A percentile compares a stretch with the other conserved stretches of the same genome.
Conservation (phyloP, 805 yeast genomes). For the Teunomyces aglyptinius region DNA sequence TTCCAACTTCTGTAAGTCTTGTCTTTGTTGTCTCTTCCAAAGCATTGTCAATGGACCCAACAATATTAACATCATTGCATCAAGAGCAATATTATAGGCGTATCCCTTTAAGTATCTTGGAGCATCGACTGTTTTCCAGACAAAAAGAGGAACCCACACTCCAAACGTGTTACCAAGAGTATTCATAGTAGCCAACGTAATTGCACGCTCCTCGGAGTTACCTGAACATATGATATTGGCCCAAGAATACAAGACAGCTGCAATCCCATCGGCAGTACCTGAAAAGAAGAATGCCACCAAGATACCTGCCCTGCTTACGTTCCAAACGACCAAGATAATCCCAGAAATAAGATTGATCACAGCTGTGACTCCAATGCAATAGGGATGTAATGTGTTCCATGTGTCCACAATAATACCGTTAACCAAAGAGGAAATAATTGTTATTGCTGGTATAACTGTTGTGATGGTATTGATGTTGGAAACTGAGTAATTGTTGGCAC, state of each 20-base stretch:
- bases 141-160: constrained; percentile 20
- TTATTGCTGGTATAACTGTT: constrained; percentile 55
- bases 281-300: constrained; percentile 25
- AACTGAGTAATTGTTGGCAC: constrained; percentile 32
- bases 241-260: constrained; percentile 23
- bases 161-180: constrained; percentile 20
- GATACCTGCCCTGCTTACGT: constrained; percentile 20
- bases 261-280: constrained; percentile 22
- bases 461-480: constrained; percentile 49
- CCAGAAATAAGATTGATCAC: constrained; percentile 19
- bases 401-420: constrained; percentile 27
- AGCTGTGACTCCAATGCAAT: not conserved
- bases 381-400: constrained; percentile 21
- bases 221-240: constrained; percentile 21
- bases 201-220: constrained; percentile 20
- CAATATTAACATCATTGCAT: constrained; percentile 13
- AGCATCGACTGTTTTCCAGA: constrained; percentile 22
- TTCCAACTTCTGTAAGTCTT: constrained; percentile 1
- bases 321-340: constrained; percentile 22
- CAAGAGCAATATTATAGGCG: constrained; percentile 16
- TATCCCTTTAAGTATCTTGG: constrained; percentile 22
- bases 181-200: constrained; percentile 20
- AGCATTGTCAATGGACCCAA: constrained; percentile 22
- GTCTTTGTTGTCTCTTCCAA: constrained; percentile 10
- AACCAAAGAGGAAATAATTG: constrained; percentile 21